Conservation (phyloP, 345 rosid species). For the Bruguiera gymnorhiza region DNA sequence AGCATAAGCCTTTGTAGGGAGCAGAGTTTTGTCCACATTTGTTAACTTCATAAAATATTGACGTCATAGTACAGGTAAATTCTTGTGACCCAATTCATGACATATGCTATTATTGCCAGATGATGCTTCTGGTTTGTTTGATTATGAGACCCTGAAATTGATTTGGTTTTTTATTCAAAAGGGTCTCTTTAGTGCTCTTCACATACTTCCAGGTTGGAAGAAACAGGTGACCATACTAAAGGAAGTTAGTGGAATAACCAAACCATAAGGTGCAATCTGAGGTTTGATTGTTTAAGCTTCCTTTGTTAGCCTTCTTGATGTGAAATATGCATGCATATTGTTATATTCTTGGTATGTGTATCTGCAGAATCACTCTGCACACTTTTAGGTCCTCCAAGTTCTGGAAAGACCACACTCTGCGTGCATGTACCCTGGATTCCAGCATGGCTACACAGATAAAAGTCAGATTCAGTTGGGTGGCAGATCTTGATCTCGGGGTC, state of each 20-base stretch:
- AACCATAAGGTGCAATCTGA: conserved; percentile 49
- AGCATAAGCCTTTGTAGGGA: conserved; percentile 62
- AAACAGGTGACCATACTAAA: conserved; percentile 54
- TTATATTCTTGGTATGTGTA: background rate
- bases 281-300: background rate
- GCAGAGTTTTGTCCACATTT: conserved; percentile 62
- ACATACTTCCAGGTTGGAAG: conserved; percentile 47
- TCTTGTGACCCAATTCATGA: background rate
- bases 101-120: background rate
- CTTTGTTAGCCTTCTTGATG: background rate
- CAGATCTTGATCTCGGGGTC: too few species aligned
- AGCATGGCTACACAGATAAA: too few species aligned
- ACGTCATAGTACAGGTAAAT: conserved; percentile 48
- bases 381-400: conserved; percentile 76
- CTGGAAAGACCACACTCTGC: conserved; percentile 72
- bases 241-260: conserved; percentile 63
- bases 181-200: conserved; percentile 30
- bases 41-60: conserved; percentile 38
- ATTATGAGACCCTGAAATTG: background rate
- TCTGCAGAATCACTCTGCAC: conserved; percentile 58
- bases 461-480: too few species aligned
- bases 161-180: background rate
- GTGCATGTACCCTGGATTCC: too few species aligned
- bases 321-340: background rate
- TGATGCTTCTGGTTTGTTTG: background rate